Evolutionary conservation across 2,329 filamentous ascomycete genomes (phyloP).

Genomic region (Trichoderma atrobrunneum): DNA sequence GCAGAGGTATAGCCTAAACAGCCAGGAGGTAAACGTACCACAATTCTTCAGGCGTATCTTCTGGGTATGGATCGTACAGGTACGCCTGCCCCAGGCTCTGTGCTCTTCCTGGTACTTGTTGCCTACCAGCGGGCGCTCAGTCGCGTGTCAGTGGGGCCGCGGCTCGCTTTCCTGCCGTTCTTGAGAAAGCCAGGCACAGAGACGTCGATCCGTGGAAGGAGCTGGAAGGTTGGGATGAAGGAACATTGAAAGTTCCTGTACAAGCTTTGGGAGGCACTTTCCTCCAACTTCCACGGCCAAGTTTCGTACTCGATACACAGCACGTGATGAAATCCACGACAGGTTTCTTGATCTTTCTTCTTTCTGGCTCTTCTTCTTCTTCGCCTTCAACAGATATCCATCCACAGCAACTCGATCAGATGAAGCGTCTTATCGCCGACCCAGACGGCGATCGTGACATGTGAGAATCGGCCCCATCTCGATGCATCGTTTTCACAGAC

Average conservation of each 20-base stretch:
- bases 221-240: not conserved
- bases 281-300: not conserved
- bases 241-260: not conserved
- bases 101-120: not conserved
- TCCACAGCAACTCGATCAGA: not conserved
- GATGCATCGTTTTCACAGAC: not conserved
- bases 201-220: not conserved
- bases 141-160: slow-evolving; percentile 12
- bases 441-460: not conserved
- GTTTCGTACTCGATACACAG: not conserved
- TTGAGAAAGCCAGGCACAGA: slow-evolving; percentile 1
- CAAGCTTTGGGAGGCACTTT: not conserved
- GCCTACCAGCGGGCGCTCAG: slow-evolving; percentile 8
- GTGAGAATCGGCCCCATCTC: not conserved
- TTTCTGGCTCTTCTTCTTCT: not conserved
- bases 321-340: not conserved
- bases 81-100: not conserved
- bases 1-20: not conserved
- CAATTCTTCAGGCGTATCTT: not conserved
- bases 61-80: not conserved
- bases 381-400: not conserved
- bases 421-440: not conserved
- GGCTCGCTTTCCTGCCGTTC: not conserved
- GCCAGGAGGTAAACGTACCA: not conserved
- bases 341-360: not conserved